Base-by-base conservation (phyloP, 2,329 filamentous ascomycete species). In the Periconia macrospinosa region DNA sequence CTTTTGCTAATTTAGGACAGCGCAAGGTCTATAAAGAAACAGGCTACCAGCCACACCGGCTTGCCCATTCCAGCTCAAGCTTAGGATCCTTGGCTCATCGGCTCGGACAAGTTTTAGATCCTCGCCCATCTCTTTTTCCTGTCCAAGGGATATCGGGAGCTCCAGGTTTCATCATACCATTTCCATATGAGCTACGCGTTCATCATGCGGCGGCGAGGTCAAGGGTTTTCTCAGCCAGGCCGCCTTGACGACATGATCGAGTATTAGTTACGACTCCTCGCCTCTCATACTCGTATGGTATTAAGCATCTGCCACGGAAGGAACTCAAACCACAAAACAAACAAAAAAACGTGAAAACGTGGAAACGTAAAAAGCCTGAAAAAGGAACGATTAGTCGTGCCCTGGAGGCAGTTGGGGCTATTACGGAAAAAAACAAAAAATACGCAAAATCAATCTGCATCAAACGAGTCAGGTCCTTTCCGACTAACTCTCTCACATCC, bases 1-100 rank as follows among this genome's bases (percentile, higher is more conserved):
- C 71, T 50, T 63, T 58, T 63, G 68, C 69, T 73, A 66, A 71
- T 70, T 45, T 66, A 74, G 71, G 69, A 67, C 63, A 71, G 67
- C 66, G 62, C 67, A 52, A 64, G 65, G 55, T 45, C 56, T 53
- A 53, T 59, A 62, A 61, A 68, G 61, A 74, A 74, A 62, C 70
- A 68, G 54, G 67, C 67, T 50, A 61, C 68, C 57, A 63, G 64
- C 27, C 27, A 18, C 18, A 30, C 70, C 52, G 69, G 68, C 51
- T 55, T 70, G 19, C 57, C 62, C 40, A 60, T 62, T 40, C 63
- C 63, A 51, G 66, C 63, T 56, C 65, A 60, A 49, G 68, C 63
- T 58, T 72, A 68, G 52, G 56, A 48, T 62, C 53, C 18, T 56
- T 65, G 52, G 59, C 65, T 62, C 62, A 62, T 61, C 69, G 66